phyloP scores from a whole-genome alignment of 768 basidiomycete genomes.

The Mycena vitilis region DNA sequence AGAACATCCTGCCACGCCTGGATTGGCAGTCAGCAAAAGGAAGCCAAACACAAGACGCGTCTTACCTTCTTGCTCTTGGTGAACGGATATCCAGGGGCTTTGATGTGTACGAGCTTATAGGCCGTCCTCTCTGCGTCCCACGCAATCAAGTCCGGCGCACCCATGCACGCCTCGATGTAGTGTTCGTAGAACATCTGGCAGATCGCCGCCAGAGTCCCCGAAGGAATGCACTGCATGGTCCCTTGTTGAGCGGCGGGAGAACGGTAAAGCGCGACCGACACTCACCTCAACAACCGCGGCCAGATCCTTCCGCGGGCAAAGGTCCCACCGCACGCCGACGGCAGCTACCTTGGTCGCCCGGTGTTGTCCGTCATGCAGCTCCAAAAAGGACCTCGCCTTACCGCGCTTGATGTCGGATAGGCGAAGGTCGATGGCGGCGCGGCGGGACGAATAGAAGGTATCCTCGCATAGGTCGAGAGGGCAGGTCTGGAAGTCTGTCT shows the following conservation, averaged over 20 bases:
- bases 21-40: neutral
- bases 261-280: too few relatives aligned
- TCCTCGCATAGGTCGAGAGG: slow-evolving; percentile 82
- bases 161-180: slow-evolving; percentile 13
- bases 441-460: slow-evolving; percentile 68
- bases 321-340: slow-evolving; percentile 76
- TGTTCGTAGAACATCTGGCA: slow-evolving; percentile 32
- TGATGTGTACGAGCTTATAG: slow-evolving; percentile 24
- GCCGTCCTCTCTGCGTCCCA: slow-evolving; percentile 2
- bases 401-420: slow-evolving; percentile 60
- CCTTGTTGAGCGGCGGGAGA: neutral
- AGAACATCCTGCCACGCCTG: slow-evolving; percentile 39
- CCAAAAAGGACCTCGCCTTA: slow-evolving; percentile 58
- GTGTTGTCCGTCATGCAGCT: slow-evolving; percentile 61
- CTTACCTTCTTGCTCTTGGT: slow-evolving; percentile 19
- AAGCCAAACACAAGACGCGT: too few relatives aligned
- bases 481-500: slow-evolving; percentile 78
- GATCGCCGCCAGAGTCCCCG: neutral
- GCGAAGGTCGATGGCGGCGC: slow-evolving; percentile 62
- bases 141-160: slow-evolving; percentile 19
- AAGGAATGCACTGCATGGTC: slow-evolving; percentile 7
- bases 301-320: slow-evolving; percentile 64
- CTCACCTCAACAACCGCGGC: slow-evolving; percentile 50
- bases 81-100: slow-evolving; percentile 12
- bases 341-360: slow-evolving; percentile 64